These are phyloP conservation scores for Avena atlantica DNA, from an alignment of 176 grass and related monocot genomes.

Conservation along the genomic window DNA sequence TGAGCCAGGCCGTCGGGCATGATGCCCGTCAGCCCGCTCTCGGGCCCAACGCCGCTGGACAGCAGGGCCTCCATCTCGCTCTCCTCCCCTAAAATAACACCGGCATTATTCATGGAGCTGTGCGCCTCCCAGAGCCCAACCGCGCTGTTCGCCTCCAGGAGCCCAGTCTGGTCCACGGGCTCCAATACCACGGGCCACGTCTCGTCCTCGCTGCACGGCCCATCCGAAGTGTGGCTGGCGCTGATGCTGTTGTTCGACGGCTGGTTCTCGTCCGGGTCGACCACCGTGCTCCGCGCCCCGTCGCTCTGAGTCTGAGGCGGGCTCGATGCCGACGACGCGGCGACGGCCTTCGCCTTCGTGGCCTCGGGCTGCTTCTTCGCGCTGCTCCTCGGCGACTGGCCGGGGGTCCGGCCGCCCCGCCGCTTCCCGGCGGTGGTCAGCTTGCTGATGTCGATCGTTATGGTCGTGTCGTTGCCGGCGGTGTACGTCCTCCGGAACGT, in stretches of 20 bases:
- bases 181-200: slow-evolving; percentile 45
- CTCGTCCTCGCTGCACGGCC: slow-evolving; percentile 39
- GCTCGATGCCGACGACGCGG: slow-evolving; percentile 11
- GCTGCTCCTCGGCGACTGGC: slow-evolving; percentile 47
- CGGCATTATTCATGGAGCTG: slow-evolving; percentile 47
- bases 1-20: slow-evolving; percentile 20
- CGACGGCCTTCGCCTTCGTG: neutral
- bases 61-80: slow-evolving; percentile 59
- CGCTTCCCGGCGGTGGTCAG: slow-evolving; percentile 41
- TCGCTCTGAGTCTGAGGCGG: slow-evolving; percentile 55
- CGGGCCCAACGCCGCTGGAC: neutral
- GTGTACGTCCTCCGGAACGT: slow-evolving; percentile 51
- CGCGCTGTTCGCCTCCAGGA: slow-evolving; percentile 45
- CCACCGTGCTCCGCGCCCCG: slow-evolving; percentile 51
- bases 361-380: neutral
- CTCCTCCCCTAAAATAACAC: slow-evolving; percentile 41
- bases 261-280: slow-evolving; percentile 60
- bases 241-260: slow-evolving; percentile 24
- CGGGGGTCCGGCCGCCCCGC: slow-evolving; percentile 41
- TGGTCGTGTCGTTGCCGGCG: slow-evolving; percentile 29
- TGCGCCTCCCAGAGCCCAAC: slow-evolving; percentile 38
- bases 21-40: neutral
- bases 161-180: slow-evolving; percentile 35
- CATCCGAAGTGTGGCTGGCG: neutral
- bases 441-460: slow-evolving; percentile 47